Conservation (phyloP, 768 basidiomycete genomes). For the Pholiota conissans region DNA sequence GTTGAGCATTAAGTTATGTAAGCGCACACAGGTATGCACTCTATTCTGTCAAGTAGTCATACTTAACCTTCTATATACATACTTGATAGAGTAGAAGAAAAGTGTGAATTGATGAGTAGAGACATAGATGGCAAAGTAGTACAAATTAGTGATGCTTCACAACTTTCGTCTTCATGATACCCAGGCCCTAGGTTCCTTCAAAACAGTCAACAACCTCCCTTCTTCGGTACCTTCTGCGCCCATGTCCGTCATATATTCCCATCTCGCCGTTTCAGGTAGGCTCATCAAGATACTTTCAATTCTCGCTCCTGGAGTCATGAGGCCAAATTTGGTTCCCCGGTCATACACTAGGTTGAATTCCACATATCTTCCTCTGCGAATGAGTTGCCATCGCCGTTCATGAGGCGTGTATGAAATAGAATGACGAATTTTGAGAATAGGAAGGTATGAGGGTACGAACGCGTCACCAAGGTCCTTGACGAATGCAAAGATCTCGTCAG, state of each 20-base stretch:
- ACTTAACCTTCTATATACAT: no score
- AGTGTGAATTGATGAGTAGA: not conserved
- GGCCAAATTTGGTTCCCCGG: slow-evolving; percentile 84
- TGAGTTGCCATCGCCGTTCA: slow-evolving; percentile 88
- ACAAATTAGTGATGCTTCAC: no score
- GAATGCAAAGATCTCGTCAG: slow-evolving; percentile 76
- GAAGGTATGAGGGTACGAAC: slow-evolving; percentile 89
- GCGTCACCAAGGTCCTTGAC: slow-evolving; percentile 71
- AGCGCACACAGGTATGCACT: no score
- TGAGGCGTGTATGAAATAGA: slow-evolving; percentile 57
- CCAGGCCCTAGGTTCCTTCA: slow-evolving; percentile 70
- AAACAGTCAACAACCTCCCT: slow-evolving; percentile 56
- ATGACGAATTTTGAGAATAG: slow-evolving; percentile 69
- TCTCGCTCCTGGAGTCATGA: slow-evolving; percentile 81
- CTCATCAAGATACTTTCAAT: slow-evolving; percentile 93
- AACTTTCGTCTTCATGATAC: slow-evolving; percentile 23
- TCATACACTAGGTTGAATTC: slow-evolving; percentile 93
- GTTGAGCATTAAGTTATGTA: no score
- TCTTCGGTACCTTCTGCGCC: slow-evolving; percentile 69
- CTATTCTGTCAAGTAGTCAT: no score
- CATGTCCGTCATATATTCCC: slow-evolving; percentile 86
- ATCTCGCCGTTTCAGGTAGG: slow-evolving; percentile 81
- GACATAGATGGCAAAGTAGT: not conserved
- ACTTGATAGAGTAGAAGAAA: no score
- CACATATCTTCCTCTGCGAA: slow-evolving; percentile 90